phyloP scores from a whole-genome alignment of 768 basidiomycete genomes.

The Boletus edulis region DNA sequence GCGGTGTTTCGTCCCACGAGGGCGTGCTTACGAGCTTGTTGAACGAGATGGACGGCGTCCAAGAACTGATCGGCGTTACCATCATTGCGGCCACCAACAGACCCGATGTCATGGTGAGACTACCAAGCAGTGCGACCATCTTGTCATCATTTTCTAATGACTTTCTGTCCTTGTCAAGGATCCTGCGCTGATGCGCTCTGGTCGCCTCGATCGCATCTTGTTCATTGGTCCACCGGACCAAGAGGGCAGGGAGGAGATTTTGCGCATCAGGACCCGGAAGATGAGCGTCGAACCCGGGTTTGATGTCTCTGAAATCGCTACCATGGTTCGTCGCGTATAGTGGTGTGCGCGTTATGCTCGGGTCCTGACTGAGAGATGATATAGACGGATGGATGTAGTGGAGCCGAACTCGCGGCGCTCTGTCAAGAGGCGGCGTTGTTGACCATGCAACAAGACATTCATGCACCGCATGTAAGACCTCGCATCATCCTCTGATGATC shows the following conservation, averaged over 20 bases:
- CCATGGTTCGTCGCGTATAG: conserved; percentile 45
- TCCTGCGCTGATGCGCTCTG: conserved; percentile 91
- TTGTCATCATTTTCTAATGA: background rate
- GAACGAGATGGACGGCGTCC: conserved; percentile 99
- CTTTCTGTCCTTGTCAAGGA: conserved; percentile 52
- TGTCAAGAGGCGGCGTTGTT: conserved; percentile 95
- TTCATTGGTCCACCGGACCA: conserved; percentile 93
- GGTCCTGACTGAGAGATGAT: conserved; percentile 4
- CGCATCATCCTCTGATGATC: background rate
- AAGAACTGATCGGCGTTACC: conserved; percentile 92
- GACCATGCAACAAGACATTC: conserved; percentile 86
- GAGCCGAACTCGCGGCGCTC: conserved; percentile 87
- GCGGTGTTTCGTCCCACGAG: conserved; percentile 61
- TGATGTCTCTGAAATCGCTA: conserved; percentile 64
- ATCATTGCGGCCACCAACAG: conserved; percentile 95
- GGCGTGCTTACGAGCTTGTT: conserved; percentile 91
- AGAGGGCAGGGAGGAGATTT: conserved; percentile 77
- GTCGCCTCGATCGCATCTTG: conserved; percentile 88
- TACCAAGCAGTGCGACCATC: background rate
- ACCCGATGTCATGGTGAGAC: conserved; percentile 83
- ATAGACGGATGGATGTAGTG: conserved; percentile 93
- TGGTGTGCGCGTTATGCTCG: background rate
- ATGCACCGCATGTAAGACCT: conserved; percentile 66
- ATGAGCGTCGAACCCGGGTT: conserved; percentile 81
- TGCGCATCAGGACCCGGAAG: conserved; percentile 67